Evolutionary conservation across 2,329 filamentous ascomycete species (phyloP), one percentile per base, ranked within the genome.

Genomic region (Talaromyces sp.): DNA sequence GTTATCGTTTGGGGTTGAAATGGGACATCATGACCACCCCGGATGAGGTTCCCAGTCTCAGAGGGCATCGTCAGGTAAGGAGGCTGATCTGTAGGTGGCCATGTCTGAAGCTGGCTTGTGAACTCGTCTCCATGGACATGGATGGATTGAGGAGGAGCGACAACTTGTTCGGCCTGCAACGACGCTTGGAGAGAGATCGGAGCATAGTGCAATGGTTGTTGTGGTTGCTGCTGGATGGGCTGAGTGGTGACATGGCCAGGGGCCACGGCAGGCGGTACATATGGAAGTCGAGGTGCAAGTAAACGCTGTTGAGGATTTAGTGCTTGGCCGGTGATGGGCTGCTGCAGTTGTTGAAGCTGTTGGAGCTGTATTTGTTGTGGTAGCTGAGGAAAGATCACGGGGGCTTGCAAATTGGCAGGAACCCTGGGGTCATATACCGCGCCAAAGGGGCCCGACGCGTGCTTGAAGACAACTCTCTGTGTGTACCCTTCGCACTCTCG

Each of bases 401-500:
- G 43, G 5, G 19, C 22, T n/a, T 54, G 43, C 43, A 55, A 22
- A 33, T 43, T 39, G 52, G 36, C 43, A 55, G 37, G 52, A 35
- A 56, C 45, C 13, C 35, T 25, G n/a, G 50, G 35, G 59, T 39
- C 61, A 56, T 53, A 59, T 58, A 56, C 63, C 66, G 4, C 63
- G 21, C 67, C 68, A 10, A 70, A 65, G 31, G 73, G 65, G 2
- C 74, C 73, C 53, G 75, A 61, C 1, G 73, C 72, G 35, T 73
- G 68, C 55, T 75, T 76, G 64, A 76, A 77, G 19, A 76, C 63
- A 35, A 76, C 69, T 22, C 72, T 71, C 61, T 73, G 73, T 9
- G 68, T 69, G 64, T 77, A 77, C 31, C 74, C 74, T 58, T 77
- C 74, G 63, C 76, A 78, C 33, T 75, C 71, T 51, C 76, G 68